Conservation (phyloP, 352 stramenopile genomes). For the Peronospora destructor region DNA sequence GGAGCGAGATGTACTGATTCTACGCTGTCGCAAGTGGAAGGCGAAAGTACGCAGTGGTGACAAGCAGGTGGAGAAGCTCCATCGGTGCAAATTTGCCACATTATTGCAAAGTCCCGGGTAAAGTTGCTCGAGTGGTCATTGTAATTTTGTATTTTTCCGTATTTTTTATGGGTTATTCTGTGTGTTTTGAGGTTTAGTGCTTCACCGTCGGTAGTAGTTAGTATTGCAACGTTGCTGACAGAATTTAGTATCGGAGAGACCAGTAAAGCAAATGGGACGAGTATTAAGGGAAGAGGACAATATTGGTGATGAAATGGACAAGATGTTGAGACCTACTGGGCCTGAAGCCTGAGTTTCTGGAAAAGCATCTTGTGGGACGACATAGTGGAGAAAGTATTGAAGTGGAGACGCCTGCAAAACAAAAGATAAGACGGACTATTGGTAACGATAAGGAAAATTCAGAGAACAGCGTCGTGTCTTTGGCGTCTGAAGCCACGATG, state of each 20-base stretch:
- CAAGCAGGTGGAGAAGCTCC: slow-evolving; percentile 63
- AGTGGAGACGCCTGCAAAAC: slow-evolving; percentile 12
- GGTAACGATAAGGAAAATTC: no score
- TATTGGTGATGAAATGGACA: not conserved
- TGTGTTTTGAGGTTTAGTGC: slow-evolving; percentile 20
- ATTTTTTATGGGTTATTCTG: slow-evolving; percentile 4
- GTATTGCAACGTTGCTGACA: slow-evolving; percentile 48
- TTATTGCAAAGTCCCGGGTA: slow-evolving; percentile 66
- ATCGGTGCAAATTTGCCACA: slow-evolving; percentile 73
- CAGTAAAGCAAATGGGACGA: slow-evolving; percentile 15
- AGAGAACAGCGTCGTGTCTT: no score
- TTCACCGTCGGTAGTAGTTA: slow-evolving; percentile 46
- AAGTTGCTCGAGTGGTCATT: not conserved
- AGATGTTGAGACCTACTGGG: slow-evolving; percentile 8
- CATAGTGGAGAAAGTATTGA: slow-evolving; percentile 31
- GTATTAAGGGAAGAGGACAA: slow-evolving; percentile 4
- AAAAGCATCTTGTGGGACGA: slow-evolving; percentile 51
- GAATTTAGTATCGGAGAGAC: slow-evolving; percentile 35
- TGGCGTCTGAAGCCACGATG: no score
- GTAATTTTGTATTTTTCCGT: not conserved
- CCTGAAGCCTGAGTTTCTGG: slow-evolving; percentile 49
- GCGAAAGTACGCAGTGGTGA: slow-evolving; percentile 34
- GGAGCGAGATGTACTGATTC: slow-evolving; percentile 36
- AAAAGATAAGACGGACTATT: slow-evolving; percentile 1
- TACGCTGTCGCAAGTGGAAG: slow-evolving; percentile 51